phyloP scores from a whole-genome alignment of 208 protist species.

The Crithidia bombi region DNA sequence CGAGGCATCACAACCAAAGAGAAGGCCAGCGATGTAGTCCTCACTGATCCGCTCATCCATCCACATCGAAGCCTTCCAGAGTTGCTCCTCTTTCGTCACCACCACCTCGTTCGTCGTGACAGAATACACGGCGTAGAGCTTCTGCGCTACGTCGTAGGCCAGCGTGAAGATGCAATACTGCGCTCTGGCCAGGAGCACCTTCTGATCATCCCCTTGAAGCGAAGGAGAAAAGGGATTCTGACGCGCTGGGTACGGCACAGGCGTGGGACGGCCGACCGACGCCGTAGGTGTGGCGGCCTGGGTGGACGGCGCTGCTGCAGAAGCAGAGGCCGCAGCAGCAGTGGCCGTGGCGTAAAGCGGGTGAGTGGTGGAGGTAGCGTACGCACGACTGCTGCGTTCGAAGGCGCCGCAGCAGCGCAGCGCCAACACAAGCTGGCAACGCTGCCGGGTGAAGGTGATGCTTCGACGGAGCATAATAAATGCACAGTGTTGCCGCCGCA shows the following conservation, averaged over 20 bases:
- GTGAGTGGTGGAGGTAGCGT: slow-evolving; percentile 14
- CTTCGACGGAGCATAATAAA: slow-evolving; percentile 21
- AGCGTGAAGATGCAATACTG: slow-evolving; percentile 88
- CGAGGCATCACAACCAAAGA: slow-evolving; percentile 70
- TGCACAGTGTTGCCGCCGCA: neutral
- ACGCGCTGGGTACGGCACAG: slow-evolving; percentile 45
- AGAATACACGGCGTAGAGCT: slow-evolving; percentile 71
- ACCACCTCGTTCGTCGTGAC: slow-evolving; percentile 82
- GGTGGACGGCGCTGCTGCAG: neutral
- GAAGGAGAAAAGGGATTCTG: slow-evolving; percentile 58
- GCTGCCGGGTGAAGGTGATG: neutral
- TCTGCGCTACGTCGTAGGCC: slow-evolving; percentile 41
- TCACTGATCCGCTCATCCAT: slow-evolving; percentile 83
- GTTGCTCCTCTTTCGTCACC: slow-evolving; percentile 41
- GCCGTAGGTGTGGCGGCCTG: slow-evolving; percentile 1
- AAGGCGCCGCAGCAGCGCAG: slow-evolving; percentile 1
- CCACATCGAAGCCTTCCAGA: slow-evolving; percentile 88
- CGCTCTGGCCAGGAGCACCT: slow-evolving; percentile 73
- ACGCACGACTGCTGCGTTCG: neutral
- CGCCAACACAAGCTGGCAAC: neutral
- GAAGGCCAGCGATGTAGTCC: slow-evolving; percentile 82
- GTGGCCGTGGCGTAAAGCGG: slow-evolving; percentile 1
- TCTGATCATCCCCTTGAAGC: slow-evolving; percentile 43
- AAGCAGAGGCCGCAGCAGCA: slow-evolving; percentile 3
- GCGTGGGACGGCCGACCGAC: neutral